These are phyloP conservation scores for Apiospora hydei DNA, from an alignment of 2,329 filamentous ascomycete species.

Conservation along the genomic window DNA sequence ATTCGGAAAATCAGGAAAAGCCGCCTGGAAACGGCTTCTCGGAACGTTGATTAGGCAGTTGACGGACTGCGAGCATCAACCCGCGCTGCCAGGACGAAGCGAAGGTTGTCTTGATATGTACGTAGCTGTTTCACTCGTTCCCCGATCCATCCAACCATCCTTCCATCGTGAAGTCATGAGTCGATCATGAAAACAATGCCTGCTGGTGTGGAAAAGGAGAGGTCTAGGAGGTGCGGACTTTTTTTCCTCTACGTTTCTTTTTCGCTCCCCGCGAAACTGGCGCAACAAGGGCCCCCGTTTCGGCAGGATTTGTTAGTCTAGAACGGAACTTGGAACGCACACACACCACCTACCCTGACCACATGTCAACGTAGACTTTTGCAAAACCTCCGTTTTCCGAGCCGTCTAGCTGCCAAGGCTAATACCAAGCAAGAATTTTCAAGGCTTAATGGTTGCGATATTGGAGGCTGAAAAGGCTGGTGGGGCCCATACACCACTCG, in stretches of 20 bases:
- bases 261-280: slow-evolving; percentile 4
- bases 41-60: slow-evolving; percentile 6
- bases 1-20: slow-evolving; percentile 18
- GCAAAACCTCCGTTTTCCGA: neutral
- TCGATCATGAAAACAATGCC: slow-evolving; percentile 10
- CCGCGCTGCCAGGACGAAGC: neutral
- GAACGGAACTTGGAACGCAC: neutral
- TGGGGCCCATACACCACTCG: neutral
- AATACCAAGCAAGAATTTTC: neutral
- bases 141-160: slow-evolving; percentile 5
- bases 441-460: slow-evolving; percentile 1
- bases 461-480: slow-evolving; percentile 18
- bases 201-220: neutral
- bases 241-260: neutral
- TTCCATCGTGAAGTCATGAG: slow-evolving; percentile 11
- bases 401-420: neutral
- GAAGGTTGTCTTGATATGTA: slow-evolving; percentile 9
- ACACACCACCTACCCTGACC: neutral
- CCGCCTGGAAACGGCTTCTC: slow-evolving; percentile 21
- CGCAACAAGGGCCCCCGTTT: neutral
- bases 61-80: neutral
- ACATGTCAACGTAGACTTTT: neutral
- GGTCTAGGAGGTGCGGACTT: neutral
- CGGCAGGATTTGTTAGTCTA: neutral
- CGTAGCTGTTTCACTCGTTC: neutral